A percentile compares a stretch with the other conserved stretches of the same genome.
phyloP scores from a whole-genome alignment of 352 stramenopile species.

The Phytophthora uliginosa region DNA sequence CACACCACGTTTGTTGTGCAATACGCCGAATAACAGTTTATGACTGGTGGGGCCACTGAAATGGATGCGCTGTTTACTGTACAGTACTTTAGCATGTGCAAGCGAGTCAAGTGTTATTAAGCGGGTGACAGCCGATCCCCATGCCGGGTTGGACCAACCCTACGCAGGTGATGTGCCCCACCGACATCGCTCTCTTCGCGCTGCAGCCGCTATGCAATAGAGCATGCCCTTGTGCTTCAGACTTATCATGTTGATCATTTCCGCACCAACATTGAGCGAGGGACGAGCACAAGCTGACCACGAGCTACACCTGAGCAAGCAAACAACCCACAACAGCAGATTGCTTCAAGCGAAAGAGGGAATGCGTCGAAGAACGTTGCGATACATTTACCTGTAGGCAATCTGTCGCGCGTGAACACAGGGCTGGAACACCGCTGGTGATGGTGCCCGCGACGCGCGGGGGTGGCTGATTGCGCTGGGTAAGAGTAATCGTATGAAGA shows the following conservation, averaged over 20 bases:
- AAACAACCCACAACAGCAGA: neutral
- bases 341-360: neutral
- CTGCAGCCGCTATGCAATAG: neutral
- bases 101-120: neutral
- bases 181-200: neutral
- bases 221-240: neutral
- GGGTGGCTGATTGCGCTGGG: neutral
- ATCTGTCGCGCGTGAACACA: conserved; percentile 1
- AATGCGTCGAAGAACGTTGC: neutral
- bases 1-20: neutral
- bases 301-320: neutral
- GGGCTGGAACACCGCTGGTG: neutral
- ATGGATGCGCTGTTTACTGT: neutral
- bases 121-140: neutral
- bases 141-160: neutral
- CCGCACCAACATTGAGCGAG: neutral
- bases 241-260: neutral
- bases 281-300: neutral
- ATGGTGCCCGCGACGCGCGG: neutral
- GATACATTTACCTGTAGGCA: neutral
- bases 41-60: neutral
- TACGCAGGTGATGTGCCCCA: neutral
- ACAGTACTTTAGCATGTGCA: neutral
- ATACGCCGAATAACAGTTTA: neutral
- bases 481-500: neutral